Conservation (phyloP, 495 filamentous ascomycete species). For the Aspergillus affinis region DNA sequence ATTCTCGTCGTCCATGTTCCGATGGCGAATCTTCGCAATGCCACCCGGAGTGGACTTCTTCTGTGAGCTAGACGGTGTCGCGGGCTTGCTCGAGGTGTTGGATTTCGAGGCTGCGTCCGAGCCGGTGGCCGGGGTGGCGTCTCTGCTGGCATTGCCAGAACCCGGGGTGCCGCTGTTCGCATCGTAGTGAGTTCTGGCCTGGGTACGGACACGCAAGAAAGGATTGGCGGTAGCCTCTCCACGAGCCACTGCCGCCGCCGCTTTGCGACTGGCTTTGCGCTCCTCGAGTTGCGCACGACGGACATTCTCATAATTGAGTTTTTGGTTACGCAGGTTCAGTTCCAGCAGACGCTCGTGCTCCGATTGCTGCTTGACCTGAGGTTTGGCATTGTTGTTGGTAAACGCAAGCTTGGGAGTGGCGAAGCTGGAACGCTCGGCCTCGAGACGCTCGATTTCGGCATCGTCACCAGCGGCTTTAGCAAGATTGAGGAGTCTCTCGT, state of each 20-base stretch:
- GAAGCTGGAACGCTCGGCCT: constrained; percentile 66
- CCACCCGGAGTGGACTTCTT: constrained; percentile 59
- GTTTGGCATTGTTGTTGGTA: constrained; percentile 55
- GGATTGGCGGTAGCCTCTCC: constrained; percentile 53
- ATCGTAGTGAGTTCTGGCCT: constrained; percentile 62
- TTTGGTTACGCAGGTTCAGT: constrained; percentile 76
- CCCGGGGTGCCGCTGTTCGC: constrained; percentile 30
- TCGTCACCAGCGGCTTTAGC: constrained; percentile 64
- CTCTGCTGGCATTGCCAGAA: constrained; percentile 40
- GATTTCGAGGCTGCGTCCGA: constrained; percentile 26
- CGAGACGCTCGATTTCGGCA: constrained; percentile 55
- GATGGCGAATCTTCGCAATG: constrained; percentile 63
- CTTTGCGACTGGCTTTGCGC: constrained; percentile 60
- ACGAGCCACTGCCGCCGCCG: constrained; percentile 53
- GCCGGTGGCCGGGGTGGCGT: constrained; percentile 44
- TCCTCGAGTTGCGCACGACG: constrained; percentile 84
- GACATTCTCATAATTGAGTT: constrained; percentile 74
- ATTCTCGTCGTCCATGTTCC: constrained; percentile 80
- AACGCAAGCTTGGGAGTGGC: constrained; percentile 69
- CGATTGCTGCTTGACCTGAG: constrained; percentile 41
- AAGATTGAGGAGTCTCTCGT: constrained; percentile 60
- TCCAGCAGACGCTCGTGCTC: constrained; percentile 75
- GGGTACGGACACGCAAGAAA: constrained; percentile 61
- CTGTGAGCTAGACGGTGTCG: constrained; percentile 50
- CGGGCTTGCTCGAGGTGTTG: constrained; percentile 32